Evolutionary conservation across 2,329 filamentous ascomycete genomes (phyloP), one percentile per base, ranked within the genome.

Genomic region (Ophiostoma montium): DNA sequence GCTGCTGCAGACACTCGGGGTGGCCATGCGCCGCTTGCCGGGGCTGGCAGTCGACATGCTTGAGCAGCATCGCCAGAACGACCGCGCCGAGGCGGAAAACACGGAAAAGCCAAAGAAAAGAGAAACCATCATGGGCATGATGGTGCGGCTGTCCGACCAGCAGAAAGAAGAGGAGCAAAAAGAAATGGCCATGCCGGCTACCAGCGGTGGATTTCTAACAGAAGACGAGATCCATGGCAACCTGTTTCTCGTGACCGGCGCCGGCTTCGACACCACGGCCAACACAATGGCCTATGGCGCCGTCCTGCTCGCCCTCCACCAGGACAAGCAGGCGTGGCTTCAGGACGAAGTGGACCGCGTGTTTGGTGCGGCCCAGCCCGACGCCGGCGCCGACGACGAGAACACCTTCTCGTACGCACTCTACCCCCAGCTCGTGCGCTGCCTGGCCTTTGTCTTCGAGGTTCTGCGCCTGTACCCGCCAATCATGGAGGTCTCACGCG

Each of bases 191-290:
- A 55, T 33, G 3, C n/a, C n/a, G 50, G 36, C 3, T 13, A 19
- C 11, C n/a, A 16, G 2, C 16, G 36, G 11, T 5, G 30, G 43
- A 21, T 16, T 6, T 53, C 35, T 51, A 19, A 46, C 48, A 4
- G 5, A 67, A 30, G 7, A 72, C 57, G 2, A 55, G 42, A 42
- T 66, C 59, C 33, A 41, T 23, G 52, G 50, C 30, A 54, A 54
- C 30, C 75, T 61, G 54, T 78, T 75, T 48, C 70, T 70, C 9
- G 60, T 59, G 3, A 77, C 56, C 72, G 74, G 76, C 3, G 66
- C 63, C 57, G 78, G 74, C 60, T 68, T 69, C 47, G 70, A 57
- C 0, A 70, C 69, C 50, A 72, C 60, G 1, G 63, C 50, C 12
- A 54, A 54, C 38, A 52, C 50, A 16, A 33, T 63, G n/a, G 75